Conservation (phyloP, 2,329 filamentous ascomycete genomes). For the Pseudocercospora vitis region DNA sequence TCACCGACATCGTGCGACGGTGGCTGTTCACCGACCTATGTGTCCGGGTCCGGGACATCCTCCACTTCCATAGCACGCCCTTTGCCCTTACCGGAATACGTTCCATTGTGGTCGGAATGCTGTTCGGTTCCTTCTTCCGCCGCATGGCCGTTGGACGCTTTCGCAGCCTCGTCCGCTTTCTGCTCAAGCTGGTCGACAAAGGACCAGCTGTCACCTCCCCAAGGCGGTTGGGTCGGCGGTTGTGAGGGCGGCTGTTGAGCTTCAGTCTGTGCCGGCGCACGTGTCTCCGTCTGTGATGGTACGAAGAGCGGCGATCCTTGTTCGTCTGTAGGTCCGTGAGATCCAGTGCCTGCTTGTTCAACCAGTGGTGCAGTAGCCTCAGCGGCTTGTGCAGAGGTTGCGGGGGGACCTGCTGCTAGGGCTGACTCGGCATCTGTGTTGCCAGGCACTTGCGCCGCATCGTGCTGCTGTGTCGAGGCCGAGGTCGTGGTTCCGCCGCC, state of each 20-base stretch:
- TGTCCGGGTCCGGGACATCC: conserved; percentile 37
- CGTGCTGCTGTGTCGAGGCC: neutral
- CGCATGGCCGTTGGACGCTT: neutral
- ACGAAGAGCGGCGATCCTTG: conserved; percentile 34
- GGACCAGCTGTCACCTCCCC: conserved; percentile 23
- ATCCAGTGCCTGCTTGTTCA: neutral
- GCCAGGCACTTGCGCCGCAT: neutral
- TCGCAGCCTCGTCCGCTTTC: neutral
- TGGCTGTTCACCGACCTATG: no score
- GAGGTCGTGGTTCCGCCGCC: neutral
- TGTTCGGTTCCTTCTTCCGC: neutral
- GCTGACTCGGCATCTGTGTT: neutral
- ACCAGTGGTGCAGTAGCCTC: neutral
- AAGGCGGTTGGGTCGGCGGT: conserved; percentile 16
- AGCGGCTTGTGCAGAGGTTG: neutral
- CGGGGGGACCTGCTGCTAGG: neutral
- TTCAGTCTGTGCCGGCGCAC: no score
- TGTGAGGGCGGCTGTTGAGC: neutral
- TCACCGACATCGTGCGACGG: no score
- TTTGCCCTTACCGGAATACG: conserved; percentile 38
- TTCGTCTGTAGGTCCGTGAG: conserved; percentile 31
- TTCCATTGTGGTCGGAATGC: conserved; percentile 8
- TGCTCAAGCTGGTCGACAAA: conserved; percentile 15
- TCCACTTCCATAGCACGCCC: conserved; percentile 43
- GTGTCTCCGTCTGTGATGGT: no score